A percentile compares a stretch with the other conserved stretches of the same genome.
Evolutionary conservation across 768 basidiomycete species (phyloP).

Genomic region (Tylopilus sp.): DNA sequence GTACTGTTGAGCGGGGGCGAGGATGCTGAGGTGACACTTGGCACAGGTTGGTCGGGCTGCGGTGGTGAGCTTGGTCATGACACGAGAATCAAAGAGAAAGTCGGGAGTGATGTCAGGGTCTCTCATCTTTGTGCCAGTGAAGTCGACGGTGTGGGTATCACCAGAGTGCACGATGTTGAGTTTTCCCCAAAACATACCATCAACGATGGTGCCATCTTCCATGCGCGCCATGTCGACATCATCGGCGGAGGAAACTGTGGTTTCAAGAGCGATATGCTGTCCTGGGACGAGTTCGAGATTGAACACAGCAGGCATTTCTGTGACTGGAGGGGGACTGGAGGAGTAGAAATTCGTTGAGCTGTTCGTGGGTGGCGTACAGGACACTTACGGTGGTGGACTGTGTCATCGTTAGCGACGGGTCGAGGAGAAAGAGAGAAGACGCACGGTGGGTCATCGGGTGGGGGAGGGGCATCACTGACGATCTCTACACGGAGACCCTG

Average conservation of each 20-base stretch:
- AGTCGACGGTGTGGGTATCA: constrained; percentile 78
- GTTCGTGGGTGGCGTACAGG: constrained; percentile 12
- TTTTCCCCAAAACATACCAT: constrained; percentile 86
- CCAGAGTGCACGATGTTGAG: constrained; percentile 77
- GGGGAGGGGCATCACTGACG: constrained; percentile 80
- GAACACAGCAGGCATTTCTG: constrained; percentile 86
- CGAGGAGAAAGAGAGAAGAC: not conserved
- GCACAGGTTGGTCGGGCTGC: constrained; percentile 73
- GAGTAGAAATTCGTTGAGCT: not conserved
- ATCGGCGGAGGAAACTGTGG: constrained; percentile 69
- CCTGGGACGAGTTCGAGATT: constrained; percentile 78
- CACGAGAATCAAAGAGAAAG: constrained; percentile 71
- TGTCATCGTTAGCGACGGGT: constrained; percentile 10
- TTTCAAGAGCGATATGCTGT: constrained; percentile 77
- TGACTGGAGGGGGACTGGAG: constrained; percentile 60
- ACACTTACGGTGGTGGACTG: constrained; percentile 51
- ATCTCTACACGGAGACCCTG: constrained; percentile 84
- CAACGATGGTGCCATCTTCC: constrained; percentile 85
- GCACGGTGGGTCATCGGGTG: constrained; percentile 81
- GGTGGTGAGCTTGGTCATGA: constrained; percentile 72
- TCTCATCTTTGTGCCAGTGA: constrained; percentile 71
- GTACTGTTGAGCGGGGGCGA: constrained; percentile 71
- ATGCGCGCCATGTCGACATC: constrained; percentile 89
- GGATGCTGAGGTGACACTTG: constrained; percentile 71
- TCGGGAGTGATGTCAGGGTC: constrained; percentile 64